These are phyloP conservation scores for Neofusicoccum ribis DNA, from an alignment of 2,329 filamentous ascomycete genomes.

Conservation along the genomic window DNA sequence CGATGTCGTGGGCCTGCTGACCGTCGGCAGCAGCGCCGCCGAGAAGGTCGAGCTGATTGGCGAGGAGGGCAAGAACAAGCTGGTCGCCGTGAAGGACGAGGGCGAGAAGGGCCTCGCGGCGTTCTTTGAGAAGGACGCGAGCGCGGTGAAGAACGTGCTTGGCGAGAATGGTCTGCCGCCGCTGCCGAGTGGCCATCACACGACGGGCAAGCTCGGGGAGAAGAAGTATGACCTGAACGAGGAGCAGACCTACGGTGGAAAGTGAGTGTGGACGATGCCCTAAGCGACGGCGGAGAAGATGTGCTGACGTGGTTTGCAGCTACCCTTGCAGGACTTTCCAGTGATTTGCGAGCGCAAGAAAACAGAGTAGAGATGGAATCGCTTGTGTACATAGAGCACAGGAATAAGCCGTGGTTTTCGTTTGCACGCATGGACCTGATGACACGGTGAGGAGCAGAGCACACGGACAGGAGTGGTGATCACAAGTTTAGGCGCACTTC, in stretches of 20 bases:
- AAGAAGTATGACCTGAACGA: constrained; percentile 68
- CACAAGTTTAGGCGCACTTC: background rate
- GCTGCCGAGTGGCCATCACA: constrained; percentile 70
- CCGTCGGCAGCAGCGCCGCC: constrained; percentile 74
- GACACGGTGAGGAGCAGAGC: background rate
- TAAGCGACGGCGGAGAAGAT: background rate
- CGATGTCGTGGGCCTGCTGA: constrained; percentile 82
- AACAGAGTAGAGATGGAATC: constrained; percentile 3
- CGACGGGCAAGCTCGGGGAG: constrained; percentile 56
- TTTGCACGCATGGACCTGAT: background rate
- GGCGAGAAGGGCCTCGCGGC: constrained; percentile 70
- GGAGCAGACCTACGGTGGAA: constrained; percentile 65
- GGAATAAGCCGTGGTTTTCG: background rate
- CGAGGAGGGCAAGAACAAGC: constrained; percentile 68
- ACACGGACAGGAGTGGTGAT: background rate
- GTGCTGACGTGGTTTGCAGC: constrained; percentile 29
- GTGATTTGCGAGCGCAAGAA: background rate
- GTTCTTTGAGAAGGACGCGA: constrained; percentile 68
- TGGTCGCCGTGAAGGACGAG: constrained; percentile 75
- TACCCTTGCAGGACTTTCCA: constrained; percentile 50
- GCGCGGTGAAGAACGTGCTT: constrained; percentile 59
- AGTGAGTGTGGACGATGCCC: constrained; percentile 33
- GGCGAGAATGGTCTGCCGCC: constrained; percentile 81
- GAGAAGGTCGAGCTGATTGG: constrained; percentile 81
- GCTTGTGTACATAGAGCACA: constrained; percentile 7